These are phyloP conservation scores for Pelargonium myrrhifolium DNA, from an alignment of 441 rosid species.

Conservation along the genomic window DNA sequence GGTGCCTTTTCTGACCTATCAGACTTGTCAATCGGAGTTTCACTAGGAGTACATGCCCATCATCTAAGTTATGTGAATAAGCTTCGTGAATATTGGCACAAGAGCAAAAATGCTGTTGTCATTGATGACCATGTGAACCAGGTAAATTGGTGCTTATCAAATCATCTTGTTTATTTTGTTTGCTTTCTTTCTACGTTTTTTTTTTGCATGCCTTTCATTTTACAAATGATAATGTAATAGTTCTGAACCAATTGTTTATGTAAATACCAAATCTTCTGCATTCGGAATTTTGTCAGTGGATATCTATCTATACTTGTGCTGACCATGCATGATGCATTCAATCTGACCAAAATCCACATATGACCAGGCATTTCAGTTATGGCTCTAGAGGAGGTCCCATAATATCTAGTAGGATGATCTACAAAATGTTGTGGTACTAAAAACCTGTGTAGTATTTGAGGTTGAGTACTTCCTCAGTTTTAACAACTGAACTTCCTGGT, in stretches of 20 bases:
- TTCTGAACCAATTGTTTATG: no score
- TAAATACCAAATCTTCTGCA: neutral
- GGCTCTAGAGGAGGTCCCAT: neutral
- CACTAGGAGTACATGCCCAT: slow-evolving; percentile 15
- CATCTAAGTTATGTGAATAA: slow-evolving; percentile 24
- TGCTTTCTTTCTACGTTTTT: neutral
- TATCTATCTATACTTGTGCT: neutral
- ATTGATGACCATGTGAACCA: slow-evolving; percentile 39
- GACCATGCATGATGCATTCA: neutral
- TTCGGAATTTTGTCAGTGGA: neutral
- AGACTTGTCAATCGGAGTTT: slow-evolving; percentile 24
- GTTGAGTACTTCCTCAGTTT: neutral
- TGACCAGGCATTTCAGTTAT: neutral
- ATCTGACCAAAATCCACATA: neutral
- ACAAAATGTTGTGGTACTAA: neutral
- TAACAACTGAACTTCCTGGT: neutral
- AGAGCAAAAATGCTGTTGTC: slow-evolving; percentile 32
- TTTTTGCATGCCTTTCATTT: no score
- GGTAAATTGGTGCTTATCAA: neutral
- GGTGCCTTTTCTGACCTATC: slow-evolving; percentile 8
- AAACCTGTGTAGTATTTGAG: neutral
- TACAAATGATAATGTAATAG: no score
- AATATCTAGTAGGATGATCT: neutral
- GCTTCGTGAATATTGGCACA: slow-evolving; percentile 32
- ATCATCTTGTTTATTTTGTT: neutral